Evolutionary conservation across 2,329 filamentous ascomycete species (phyloP).

Genomic region (Aspergillus felis): DNA sequence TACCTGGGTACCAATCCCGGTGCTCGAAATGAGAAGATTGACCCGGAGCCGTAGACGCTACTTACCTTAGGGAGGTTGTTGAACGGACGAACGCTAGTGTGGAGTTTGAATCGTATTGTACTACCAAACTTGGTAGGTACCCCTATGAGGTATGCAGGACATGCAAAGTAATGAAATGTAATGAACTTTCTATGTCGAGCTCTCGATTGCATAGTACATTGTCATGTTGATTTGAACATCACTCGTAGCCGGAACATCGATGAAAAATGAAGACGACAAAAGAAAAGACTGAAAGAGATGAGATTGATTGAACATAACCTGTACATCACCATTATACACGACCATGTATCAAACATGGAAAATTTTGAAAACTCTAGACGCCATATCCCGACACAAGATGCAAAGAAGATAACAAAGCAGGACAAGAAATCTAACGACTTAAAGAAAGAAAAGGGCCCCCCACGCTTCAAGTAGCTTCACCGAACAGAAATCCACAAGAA

Average conservation of each 20-base stretch:
- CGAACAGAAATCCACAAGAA: neutral
- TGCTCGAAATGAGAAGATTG: constrained; percentile 3
- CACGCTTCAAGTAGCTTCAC: neutral
- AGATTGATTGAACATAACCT: neutral
- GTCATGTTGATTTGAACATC: neutral
- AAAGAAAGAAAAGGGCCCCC: neutral
- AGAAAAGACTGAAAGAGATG: neutral
- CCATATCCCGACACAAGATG: constrained; percentile 1
- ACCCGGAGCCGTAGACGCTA: constrained; percentile 1
- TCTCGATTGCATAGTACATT: neutral
- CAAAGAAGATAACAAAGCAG: neutral
- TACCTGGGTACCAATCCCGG: constrained; percentile 12
- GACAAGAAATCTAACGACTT: neutral
- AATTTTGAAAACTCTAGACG: neutral
- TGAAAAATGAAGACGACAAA: neutral
- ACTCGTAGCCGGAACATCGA: neutral
- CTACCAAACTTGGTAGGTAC: neutral
- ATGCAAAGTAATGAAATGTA: neutral
- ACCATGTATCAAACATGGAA: neutral
- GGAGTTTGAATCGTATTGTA: neutral
- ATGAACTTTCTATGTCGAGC: neutral
- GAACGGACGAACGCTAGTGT: neutral
- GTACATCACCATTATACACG: neutral
- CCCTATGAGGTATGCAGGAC: neutral
- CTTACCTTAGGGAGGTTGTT: neutral